Evolutionary conservation across 805 yeast genomes (phyloP), one percentile per base, ranked within the genome.

Genomic region (Hanseniaspora mollemarum): DNA sequence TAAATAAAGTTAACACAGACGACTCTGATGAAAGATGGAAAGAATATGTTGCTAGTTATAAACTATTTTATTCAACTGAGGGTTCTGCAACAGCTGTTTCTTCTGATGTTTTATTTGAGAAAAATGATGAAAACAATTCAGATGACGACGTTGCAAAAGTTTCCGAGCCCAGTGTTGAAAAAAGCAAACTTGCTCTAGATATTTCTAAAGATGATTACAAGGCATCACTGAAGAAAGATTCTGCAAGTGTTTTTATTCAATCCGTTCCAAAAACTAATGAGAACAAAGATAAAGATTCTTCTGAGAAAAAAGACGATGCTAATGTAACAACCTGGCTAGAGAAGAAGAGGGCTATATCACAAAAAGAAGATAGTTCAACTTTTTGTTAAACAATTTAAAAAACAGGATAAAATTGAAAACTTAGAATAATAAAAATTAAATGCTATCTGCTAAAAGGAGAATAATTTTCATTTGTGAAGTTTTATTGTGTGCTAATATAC

Each of bases 31-130:
- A 86, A 56, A 77, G 77, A 59, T 92, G 95, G 83, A 88, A 87
- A 62, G 90, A 92, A 68, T 92, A 92, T 62, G 75, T 92, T 46
- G 90, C 97, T 0, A 84, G 94, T 39, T 92, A 83, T 64, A 77
- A 88, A 39, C 83, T 92, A 84, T 83, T 95, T 2, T 94, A 87
- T 60, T 97, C 98, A 35, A 92, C 99, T 2, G 99, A 92, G 65
- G 97, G 97, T 28, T 83, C 92, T 16, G 67, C 63, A 45, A 51
- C 57, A 2, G 65, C 70, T 5, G 62, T 61, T 40, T 77, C 74
- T 58, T 75, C 74, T 13, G 79, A 75, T 57, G 61, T 72, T 9
- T 73, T 77, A 1, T 64, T 72, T 16, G 72, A 71, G 25, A 76
- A 72, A 53, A 78, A 74, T 58, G 77, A 78, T 29, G 41, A 19